A percentile compares a stretch with the other conserved stretches of the same genome.
These are phyloP conservation scores for Juncus inflexus DNA, from an alignment of 176 grass and related monocot genomes.

Conservation along the genomic window DNA sequence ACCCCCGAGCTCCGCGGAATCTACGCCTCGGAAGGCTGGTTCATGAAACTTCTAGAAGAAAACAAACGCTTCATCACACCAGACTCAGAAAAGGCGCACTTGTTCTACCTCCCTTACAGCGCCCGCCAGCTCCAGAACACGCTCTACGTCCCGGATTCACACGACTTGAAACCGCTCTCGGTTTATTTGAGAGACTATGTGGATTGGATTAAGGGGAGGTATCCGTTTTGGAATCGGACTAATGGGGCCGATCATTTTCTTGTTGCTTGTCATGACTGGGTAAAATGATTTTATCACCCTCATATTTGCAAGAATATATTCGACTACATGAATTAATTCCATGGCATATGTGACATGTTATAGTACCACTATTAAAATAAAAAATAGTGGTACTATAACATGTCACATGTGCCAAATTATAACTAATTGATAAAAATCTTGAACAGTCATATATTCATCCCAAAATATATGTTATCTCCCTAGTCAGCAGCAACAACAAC, in stretches of 20 bases:
- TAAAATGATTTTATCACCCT: no score
- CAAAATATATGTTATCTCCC: no score
- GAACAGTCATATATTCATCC: no score
- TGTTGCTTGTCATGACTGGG: conserved; percentile 81
- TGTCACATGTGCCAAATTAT: no score
- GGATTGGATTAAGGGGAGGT: conserved; percentile 54
- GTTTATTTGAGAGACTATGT: conserved; percentile 59
- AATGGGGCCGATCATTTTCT: conserved; percentile 77
- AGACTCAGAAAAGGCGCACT: conserved; percentile 51
- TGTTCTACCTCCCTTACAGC: conserved; percentile 87
- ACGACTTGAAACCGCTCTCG: conserved; percentile 49
- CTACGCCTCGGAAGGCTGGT: conserved; percentile 80
- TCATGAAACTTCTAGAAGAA: conserved; percentile 82
- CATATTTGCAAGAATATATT: no score
- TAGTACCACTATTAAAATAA: no score
- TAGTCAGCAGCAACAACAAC: no score
- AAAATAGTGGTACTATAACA: neutral
- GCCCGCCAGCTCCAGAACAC: conserved; percentile 50
- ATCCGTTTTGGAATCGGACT: conserved; percentile 70
- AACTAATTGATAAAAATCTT: no score
- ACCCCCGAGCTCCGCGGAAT: conserved; percentile 59
- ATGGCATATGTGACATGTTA: no score
- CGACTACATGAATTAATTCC: no score
- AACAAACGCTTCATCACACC: conserved; percentile 40
- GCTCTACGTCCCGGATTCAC: conserved; percentile 56